These are phyloP conservation scores for Staphylotrichum longicolle DNA, from an alignment of 495 filamentous ascomycete species.

Conservation along the genomic window DNA sequence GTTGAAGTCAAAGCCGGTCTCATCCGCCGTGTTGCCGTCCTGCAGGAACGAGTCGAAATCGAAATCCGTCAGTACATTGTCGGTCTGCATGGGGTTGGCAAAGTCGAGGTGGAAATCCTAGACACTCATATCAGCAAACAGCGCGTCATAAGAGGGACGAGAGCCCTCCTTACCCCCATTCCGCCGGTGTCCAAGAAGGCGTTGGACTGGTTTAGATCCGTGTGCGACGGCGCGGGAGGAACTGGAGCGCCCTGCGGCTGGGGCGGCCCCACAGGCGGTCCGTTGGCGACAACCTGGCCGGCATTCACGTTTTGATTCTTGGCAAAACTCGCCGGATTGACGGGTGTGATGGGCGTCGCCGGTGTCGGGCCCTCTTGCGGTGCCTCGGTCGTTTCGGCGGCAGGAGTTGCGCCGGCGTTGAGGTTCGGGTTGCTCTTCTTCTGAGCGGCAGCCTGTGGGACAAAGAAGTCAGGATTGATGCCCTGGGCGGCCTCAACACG, in stretches of 20 bases:
- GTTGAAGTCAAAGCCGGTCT: constrained; percentile 46
- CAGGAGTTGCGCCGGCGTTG: constrained; percentile 66
- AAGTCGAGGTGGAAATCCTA: constrained; percentile 52
- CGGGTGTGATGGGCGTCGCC: constrained; percentile 83
- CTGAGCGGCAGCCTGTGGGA: constrained; percentile 59
- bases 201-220: constrained; percentile 40
- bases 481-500: neutral
- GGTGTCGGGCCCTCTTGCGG: constrained; percentile 75
- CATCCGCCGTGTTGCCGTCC: constrained; percentile 41
- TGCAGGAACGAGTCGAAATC: constrained; percentile 96
- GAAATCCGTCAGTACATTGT: constrained; percentile 82
- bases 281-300: constrained; percentile 45
- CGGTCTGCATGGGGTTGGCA: constrained; percentile 55
- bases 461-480: constrained; percentile 29
- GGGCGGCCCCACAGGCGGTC: constrained; percentile 44
- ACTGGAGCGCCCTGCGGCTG: constrained; percentile 46
- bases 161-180: constrained; percentile 36
- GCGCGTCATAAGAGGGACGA: constrained; percentile 5
- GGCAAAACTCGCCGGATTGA: constrained; percentile 64
- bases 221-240: constrained; percentile 46
- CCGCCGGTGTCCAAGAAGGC: constrained; percentile 35
- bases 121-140: constrained; percentile 28
- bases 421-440: constrained; percentile 63
- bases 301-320: constrained; percentile 53
- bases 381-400: constrained; percentile 65